Percentiles rank a stretch among this genome's conserved stretches.
Conservation (phyloP, 352 stramenopile species). For the Pelagophyceae sp. region DNA sequence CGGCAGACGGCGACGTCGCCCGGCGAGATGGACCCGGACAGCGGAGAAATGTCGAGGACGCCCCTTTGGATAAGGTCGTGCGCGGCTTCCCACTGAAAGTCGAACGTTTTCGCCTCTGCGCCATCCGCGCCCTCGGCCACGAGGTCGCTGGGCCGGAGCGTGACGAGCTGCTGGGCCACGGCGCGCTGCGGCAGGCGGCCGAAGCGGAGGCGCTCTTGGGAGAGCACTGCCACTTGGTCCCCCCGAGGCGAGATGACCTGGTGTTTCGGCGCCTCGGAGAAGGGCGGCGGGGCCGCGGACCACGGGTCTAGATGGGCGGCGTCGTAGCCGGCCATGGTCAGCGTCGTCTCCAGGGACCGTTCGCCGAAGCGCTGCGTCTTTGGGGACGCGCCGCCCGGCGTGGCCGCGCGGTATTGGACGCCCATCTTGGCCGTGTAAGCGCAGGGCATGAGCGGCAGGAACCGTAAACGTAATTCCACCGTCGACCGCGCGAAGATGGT, state of each 20-base stretch:
- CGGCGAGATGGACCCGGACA: conserved; percentile 15
- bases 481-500: neutral
- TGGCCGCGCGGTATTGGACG: neutral
- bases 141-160: conserved; percentile 11
- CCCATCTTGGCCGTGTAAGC: neutral
- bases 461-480: conserved; percentile 17
- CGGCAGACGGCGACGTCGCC: neutral
- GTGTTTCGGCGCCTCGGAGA: neutral
- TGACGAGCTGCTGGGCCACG: conserved; percentile 1
- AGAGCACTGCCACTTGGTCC: conserved; percentile 18
- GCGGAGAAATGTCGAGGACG: conserved; percentile 18
- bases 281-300: neutral
- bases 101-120: neutral
- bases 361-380: neutral
- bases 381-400: neutral
- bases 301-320: neutral
- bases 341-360: neutral
- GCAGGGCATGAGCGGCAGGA: conserved; percentile 14
- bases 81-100: conserved; percentile 19
- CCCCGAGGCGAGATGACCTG: no score
- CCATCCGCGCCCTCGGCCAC: neutral
- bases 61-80: conserved; percentile 10
- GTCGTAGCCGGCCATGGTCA: conserved; percentile 19
- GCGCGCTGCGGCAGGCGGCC: conserved; percentile 19
- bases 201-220: conserved; percentile 14